Conservation (phyloP, 139 green algal species). For the Auxenochlorella protothecoides region DNA sequence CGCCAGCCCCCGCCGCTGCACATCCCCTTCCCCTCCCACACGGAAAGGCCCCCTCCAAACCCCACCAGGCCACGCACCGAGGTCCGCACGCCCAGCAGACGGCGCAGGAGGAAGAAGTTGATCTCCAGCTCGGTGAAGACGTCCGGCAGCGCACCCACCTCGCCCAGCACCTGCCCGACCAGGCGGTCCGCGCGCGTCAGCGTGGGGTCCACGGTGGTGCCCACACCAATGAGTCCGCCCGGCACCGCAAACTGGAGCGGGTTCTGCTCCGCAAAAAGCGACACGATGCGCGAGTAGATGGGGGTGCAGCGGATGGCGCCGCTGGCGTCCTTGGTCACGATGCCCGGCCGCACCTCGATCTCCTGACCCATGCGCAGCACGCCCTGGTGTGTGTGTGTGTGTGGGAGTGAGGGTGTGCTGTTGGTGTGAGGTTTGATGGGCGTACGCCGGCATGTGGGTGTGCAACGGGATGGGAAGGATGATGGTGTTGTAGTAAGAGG, state of each 20-base stretch:
- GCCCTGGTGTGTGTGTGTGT: conserved; percentile 36
- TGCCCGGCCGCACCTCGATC: conserved; percentile 93
- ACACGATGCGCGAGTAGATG: conserved; percentile 93
- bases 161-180: conserved; percentile 93
- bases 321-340: conserved; percentile 91
- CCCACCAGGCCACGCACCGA: conserved; percentile 34
- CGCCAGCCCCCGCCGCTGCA: too few relatives aligned
- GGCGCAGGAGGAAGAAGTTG: conserved; percentile 98
- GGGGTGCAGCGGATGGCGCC: conserved; percentile 84
- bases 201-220: conserved; percentile 97
- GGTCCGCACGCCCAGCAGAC: conserved; percentile 90
- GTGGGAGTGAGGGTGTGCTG: too few relatives aligned
- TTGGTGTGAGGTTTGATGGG: too few relatives aligned
- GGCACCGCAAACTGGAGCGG: conserved; percentile 94
- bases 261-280: conserved; percentile 95
- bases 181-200: conserved; percentile 93
- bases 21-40: too few relatives aligned
- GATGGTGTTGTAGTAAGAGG: background rate
- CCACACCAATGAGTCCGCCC: conserved; percentile 95
- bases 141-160: conserved; percentile 86
- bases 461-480: background rate
- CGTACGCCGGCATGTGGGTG: background rate
- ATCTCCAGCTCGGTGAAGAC: conserved; percentile 98
- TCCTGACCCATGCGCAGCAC: conserved; percentile 86
- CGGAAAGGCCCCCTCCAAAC: too few relatives aligned